A percentile compares a stretch with the other conserved stretches of the same genome.
phyloP scores from a whole-genome alignment of 148 eudicot species.

The Drosera capensis region DNA sequence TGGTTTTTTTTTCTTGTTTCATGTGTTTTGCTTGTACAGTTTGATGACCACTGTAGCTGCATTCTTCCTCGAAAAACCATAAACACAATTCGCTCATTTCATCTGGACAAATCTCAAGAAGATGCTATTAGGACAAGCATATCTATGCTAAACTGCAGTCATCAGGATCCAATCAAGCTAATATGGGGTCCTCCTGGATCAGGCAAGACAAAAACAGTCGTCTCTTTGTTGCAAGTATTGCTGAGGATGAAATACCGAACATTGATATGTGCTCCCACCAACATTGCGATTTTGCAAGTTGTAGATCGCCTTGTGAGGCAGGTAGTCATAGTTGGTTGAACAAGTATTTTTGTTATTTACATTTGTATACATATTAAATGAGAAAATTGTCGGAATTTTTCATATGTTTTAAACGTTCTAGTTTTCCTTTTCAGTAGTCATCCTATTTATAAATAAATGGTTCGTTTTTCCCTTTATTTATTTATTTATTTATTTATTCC shows the following conservation, averaged over 20 bases:
- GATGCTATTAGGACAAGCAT: slow-evolving; percentile 15
- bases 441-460: too few relatives aligned
- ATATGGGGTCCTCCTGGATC: slow-evolving; percentile 75
- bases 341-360: too few relatives aligned
- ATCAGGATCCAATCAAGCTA: slow-evolving; percentile 20
- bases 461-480: too few relatives aligned
- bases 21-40: slow-evolving; percentile 10
- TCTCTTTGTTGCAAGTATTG: slow-evolving; percentile 19
- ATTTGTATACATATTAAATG: too few relatives aligned
- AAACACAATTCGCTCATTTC: neutral
- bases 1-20: too few relatives aligned
- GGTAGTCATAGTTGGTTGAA: too few relatives aligned
- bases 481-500: neutral
- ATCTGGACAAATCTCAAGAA: slow-evolving; percentile 21
- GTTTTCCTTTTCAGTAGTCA: too few relatives aligned
- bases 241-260: slow-evolving; percentile 27
- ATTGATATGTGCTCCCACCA: slow-evolving; percentile 50
- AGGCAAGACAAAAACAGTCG: slow-evolving; percentile 47
- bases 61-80: too few relatives aligned
- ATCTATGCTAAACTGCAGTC: slow-evolving; percentile 11
- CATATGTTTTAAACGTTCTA: too few relatives aligned
- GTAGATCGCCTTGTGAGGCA: slow-evolving; percentile 19
- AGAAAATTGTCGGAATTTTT: neutral
- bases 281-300: slow-evolving; percentile 40
- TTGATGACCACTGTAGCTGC: neutral